Evolutionary conservation across 2,329 filamentous ascomycete genomes (phyloP), one percentile per base, ranked within the genome.

Genomic region (Colletotrichum gigasporum): DNA sequence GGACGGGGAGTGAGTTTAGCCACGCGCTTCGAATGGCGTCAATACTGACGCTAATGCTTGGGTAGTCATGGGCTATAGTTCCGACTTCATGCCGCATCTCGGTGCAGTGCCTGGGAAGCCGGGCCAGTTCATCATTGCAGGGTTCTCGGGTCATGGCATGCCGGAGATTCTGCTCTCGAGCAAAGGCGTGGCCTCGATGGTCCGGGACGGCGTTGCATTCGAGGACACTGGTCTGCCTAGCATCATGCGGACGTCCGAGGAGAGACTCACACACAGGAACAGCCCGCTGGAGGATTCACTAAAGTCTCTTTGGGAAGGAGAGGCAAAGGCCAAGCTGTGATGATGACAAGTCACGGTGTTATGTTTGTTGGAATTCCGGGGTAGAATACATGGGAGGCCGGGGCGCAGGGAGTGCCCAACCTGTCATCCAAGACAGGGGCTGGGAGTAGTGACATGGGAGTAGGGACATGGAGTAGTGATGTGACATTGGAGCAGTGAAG

Each of bases 91-190:
- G 18, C 82, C 83, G 0, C 76, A 79, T 18, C 69, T 85, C 5
- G 82, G 82, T 2, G 66, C 69, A 0, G 72, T 85, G 0, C 82
- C 82, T 0, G 76, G 70, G 0, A 76, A 74, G 52, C 58, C 72
- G 2, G 75, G 75, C 5, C 76, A 81, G 64, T 81, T 76, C 42
- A 72, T 85, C 18, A 70, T 81, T 24, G 81, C 78, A 1, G 83
- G 83, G 1, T 85, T 84, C 62, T 79, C 78, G 34, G 83, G 83
- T 12, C 47, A 66, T 57, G 32, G 20, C 11, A 52, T 50, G 32
- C 5, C 39, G n/a, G 22, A 26, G 22, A 41, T 41, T 18, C 11
- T 53, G 9, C 20, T 32, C 1, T 8, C 18, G 7, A 44, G 47
- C 6, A 35, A 37, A 12, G 28, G n/a, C 5, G 44, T 58, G 11